phyloP scores from a whole-genome alignment of 1,139 yeast genomes.

The Blastobotrys petasosporus region DNA sequence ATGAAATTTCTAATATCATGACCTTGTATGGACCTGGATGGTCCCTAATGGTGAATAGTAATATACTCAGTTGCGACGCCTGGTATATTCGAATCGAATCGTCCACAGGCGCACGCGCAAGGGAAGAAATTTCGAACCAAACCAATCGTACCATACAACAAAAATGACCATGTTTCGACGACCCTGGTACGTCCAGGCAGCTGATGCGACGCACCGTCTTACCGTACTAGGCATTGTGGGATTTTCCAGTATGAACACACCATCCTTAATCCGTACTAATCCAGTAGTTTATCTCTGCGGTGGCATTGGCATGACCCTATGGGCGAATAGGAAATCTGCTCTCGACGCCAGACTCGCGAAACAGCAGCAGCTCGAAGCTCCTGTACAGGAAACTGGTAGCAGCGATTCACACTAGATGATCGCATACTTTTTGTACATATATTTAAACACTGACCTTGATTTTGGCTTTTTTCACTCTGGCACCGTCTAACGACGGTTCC shows the following conservation, averaged over 20 bases:
- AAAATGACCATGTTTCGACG: conserved; percentile 38
- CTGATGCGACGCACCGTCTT: conserved; percentile 50
- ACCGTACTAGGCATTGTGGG: conserved; percentile 58
- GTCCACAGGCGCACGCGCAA: no score
- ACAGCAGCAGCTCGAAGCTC: conserved; percentile 2
- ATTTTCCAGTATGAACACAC: conserved; percentile 42
- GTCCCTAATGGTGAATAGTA: no score
- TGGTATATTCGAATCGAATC: no score
- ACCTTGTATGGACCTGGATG: no score
- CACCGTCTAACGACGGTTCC: conserved; percentile 4
- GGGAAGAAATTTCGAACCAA: background rate
- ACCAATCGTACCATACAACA: background rate
- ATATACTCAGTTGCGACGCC: no score
- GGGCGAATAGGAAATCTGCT: conserved; percentile 39
- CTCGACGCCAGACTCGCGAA: conserved; percentile 5
- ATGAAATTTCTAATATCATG: no score
- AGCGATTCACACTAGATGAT: background rate
- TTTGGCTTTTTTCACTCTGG: conserved; percentile 3
- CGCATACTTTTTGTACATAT: conserved; percentile 5
- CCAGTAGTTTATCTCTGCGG: conserved; percentile 45
- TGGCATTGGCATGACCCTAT: conserved; percentile 57
- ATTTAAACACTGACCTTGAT: background rate
- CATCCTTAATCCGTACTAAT: background rate
- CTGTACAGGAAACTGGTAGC: background rate
- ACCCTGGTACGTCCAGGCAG: conserved; percentile 68